Percentiles rank a stretch among this genome's conserved stretches.
phyloP scores from a whole-genome alignment of 192 early-diverging fungal genomes.

The Phycomyces blakesleeanus region DNA sequence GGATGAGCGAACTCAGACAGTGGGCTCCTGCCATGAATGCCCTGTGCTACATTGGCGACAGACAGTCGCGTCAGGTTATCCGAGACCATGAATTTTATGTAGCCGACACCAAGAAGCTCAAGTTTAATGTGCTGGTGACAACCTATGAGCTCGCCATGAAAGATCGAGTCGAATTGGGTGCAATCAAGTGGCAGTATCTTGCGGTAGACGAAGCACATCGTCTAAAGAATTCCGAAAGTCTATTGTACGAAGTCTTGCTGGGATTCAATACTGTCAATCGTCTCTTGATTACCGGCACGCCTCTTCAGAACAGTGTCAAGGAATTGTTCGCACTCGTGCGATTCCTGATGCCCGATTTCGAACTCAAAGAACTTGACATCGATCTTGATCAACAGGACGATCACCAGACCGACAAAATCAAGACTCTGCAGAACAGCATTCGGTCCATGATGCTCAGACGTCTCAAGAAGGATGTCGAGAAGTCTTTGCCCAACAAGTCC shows the following conservation, averaged over 20 bases:
- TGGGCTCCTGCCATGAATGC: slow-evolving; percentile 96
- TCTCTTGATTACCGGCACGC: slow-evolving; percentile 95
- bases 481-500: slow-evolving; percentile 91
- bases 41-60: slow-evolving; percentile 86
- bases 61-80: slow-evolving; percentile 75
- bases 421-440: slow-evolving; percentile 75
- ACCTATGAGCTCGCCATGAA: slow-evolving; percentile 95
- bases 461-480: slow-evolving; percentile 98
- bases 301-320: slow-evolving; percentile 96
- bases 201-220: slow-evolving; percentile 98
- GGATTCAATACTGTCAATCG: slow-evolving; percentile 87
- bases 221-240: slow-evolving; percentile 92
- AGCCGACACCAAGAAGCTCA: slow-evolving; percentile 50
- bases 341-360: slow-evolving; percentile 89
- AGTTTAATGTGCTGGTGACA: slow-evolving; percentile 92
- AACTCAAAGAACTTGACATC: slow-evolving; percentile 78
- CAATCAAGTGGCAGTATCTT: slow-evolving; percentile 89
- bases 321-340: slow-evolving; percentile 87
- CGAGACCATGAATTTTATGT: slow-evolving; percentile 94
- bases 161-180: slow-evolving; percentile 76
- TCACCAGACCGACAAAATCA: slow-evolving; percentile 79
- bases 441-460: slow-evolving; percentile 91
- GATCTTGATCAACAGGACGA: slow-evolving; percentile 72
- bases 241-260: slow-evolving; percentile 88
- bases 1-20: slow-evolving; percentile 92